These are phyloP conservation scores for Ganoderma resinaceum DNA, from an alignment of 1,284 basidiomycete genomes.

Conservation along the genomic window DNA sequence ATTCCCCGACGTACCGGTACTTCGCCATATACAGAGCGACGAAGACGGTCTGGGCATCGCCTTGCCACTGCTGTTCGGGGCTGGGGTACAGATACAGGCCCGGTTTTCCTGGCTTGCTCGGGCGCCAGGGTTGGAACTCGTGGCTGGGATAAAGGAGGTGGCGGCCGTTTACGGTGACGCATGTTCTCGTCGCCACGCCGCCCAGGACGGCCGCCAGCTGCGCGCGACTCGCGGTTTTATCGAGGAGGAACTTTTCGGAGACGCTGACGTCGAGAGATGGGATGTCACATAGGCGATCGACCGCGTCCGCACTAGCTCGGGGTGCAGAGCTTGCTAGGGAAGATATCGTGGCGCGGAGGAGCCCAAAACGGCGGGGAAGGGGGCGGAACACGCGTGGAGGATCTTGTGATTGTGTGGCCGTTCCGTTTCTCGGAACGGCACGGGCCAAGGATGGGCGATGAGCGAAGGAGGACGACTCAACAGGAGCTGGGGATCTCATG, in stretches of 20 bases:
- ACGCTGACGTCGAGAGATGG: background rate
- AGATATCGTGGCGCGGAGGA: background rate
- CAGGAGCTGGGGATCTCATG: background rate
- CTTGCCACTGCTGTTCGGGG: background rate
- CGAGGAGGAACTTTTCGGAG: background rate
- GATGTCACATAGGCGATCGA: background rate
- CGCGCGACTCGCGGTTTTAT: background rate
- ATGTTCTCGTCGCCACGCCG: background rate
- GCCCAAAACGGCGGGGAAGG: background rate
- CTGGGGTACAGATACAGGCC: background rate
- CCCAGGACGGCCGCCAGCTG: background rate
- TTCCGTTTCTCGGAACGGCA: background rate
- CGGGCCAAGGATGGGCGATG: background rate
- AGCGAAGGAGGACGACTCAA: background rate
- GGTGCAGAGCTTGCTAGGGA: background rate
- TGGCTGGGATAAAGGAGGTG: constrained; percentile 4
- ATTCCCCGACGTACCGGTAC: constrained; percentile 6
- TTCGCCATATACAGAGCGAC: background rate
- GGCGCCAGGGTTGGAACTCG: background rate
- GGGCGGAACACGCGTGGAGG: background rate
- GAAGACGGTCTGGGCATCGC: constrained; percentile 7
- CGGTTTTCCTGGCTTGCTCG: background rate
- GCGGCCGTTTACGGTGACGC: background rate
- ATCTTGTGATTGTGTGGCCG: background rate
- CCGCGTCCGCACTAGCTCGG: background rate